Base-by-base conservation (phyloP, 352 stramenopile genomes). In the Achlya hypogyna region DNA sequence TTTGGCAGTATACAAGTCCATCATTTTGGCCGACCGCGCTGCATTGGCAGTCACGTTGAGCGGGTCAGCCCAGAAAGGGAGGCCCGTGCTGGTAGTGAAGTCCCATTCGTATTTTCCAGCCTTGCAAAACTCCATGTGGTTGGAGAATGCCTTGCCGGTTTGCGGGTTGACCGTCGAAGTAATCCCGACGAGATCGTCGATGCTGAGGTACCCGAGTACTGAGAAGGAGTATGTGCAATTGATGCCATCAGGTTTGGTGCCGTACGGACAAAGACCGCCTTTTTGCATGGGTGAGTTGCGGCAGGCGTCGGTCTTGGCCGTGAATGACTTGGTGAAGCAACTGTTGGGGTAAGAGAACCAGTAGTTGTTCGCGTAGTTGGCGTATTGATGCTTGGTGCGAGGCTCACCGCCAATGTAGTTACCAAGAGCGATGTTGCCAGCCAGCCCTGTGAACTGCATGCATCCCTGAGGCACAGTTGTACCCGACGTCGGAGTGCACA, bases 321-420 rank as follows among this genome's bases (percentile, higher is more conserved):
- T 63, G 34, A 78, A 79, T 16, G 59, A 56, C 62, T 82, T 71
- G 28, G 74, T 70, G 25, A 70, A 69, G 43, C 81, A 87, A 5
- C 66, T 74, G 64, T 80, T 81, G 31, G 78, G 81, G 75, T 74
- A 86, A 38, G 81, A 87, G 77, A 78, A 87, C 81, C 81, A 89
- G 69, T 78, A 84, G 65, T 77, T 86, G 70, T 69, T 70, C 10
- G 76, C 72, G 73, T 87, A 87, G 8, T 74, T 77, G 20, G 74
- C 73, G 66, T 71, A 86, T 29, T 82, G 51, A 4, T 91, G 80
- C 5, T 69, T 78, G 0, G 86, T 73, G 62, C 82, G 82, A 0
- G 70, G 52, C 53, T 77, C 68, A 12, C 74, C 79, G 22, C 80
- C 80, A 31, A 89, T 77, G 62, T 77, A 77, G 69, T 20, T 70